These are phyloP conservation scores for Coelastrella sp. DNA, from an alignment of 139 green algal genomes.

Conservation along the genomic window DNA sequence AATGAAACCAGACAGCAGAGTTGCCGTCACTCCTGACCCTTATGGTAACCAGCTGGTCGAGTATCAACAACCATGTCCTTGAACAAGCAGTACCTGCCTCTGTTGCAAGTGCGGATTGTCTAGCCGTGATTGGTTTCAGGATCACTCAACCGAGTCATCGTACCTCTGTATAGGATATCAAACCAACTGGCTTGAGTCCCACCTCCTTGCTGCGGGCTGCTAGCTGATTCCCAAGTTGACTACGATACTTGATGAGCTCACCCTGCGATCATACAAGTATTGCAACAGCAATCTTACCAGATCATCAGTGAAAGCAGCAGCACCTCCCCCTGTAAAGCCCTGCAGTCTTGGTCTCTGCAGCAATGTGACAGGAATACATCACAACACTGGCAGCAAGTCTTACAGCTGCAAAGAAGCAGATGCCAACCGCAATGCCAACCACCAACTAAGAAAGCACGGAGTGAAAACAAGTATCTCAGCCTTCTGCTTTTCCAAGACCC, in stretches of 20 bases:
- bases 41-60: background rate
- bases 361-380: too few species aligned
- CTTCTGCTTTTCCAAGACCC: too few species aligned
- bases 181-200: slow-evolving; percentile 38
- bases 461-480: background rate
- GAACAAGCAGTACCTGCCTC: too few species aligned
- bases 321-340: background rate
- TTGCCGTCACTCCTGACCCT: background rate
- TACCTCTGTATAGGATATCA: slow-evolving; percentile 46
- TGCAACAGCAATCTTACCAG: background rate
- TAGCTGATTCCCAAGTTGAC: slow-evolving; percentile 56
- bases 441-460: background rate
- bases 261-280: background rate
- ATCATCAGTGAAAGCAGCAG: background rate
- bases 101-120: too few species aligned
- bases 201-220: slow-evolving; percentile 43
- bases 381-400: too few species aligned
- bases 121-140: too few species aligned
- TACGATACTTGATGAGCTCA: slow-evolving; percentile 40
- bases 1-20: background rate
- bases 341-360: background rate
- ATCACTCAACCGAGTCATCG: background rate
- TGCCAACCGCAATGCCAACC: too few species aligned
- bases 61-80: too few species aligned
- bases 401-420: too few species aligned